phyloP scores from a whole-genome alignment of 129 eudicot species.

The Flaveria ramosissima region DNA sequence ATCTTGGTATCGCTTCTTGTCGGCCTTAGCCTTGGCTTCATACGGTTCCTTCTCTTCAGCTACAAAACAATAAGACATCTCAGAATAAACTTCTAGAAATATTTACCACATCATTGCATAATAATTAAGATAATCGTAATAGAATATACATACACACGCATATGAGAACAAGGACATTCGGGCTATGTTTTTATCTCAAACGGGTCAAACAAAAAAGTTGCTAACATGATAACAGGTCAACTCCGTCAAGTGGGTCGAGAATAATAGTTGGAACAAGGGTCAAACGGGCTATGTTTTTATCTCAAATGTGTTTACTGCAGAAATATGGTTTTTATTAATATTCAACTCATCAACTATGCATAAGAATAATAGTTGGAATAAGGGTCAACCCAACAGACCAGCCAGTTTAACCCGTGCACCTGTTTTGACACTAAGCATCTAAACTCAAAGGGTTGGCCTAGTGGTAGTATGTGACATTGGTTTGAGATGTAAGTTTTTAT shows the following conservation, averaged over 20 bases:
- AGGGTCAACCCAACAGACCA: too few relatives aligned
- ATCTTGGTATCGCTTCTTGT: constrained; percentile 61
- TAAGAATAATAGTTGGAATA: too few relatives aligned
- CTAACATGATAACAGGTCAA: background rate
- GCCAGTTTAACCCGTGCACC: too few relatives aligned
- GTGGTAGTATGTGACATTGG: too few relatives aligned
- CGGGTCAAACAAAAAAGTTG: constrained; percentile 1
- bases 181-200: background rate
- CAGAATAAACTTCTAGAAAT: background rate
- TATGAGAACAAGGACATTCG: background rate
- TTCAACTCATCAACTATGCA: too few relatives aligned
- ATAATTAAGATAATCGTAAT: background rate
- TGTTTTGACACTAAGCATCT: too few relatives aligned
- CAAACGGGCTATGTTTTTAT: too few relatives aligned
- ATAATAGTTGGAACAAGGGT: too few relatives aligned
- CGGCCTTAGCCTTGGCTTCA: constrained; percentile 73
- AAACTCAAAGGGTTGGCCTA: too few relatives aligned
- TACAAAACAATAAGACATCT: constrained; percentile 25
- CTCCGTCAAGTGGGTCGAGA: background rate
- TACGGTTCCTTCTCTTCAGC: constrained; percentile 80
- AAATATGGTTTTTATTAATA: too few relatives aligned
- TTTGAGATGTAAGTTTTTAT: background rate
- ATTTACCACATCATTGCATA: background rate
- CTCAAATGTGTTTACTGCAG: too few relatives aligned
- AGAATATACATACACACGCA: background rate